Evolutionary conservation across 2,329 filamentous ascomycete species (phyloP).

Genomic region (Trichoderma arundinaceum): DNA sequence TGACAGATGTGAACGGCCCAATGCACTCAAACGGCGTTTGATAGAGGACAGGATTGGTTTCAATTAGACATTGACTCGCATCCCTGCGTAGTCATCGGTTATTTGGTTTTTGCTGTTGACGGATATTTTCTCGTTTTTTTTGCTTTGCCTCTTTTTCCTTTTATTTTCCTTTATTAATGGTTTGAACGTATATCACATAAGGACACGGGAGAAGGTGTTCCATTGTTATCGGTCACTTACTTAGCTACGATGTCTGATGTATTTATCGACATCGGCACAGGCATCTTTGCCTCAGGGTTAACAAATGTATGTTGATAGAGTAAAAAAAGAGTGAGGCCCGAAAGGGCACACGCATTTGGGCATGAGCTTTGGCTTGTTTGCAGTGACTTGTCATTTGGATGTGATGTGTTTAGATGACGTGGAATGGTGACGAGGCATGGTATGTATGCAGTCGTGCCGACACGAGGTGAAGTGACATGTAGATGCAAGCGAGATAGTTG

Average conservation of each 20-base stretch:
- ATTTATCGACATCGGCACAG: constrained; percentile 20
- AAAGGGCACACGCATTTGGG: constrained; percentile 12
- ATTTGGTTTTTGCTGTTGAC: constrained; percentile 33
- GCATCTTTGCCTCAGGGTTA: constrained; percentile 24
- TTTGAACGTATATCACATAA: constrained; percentile 30
- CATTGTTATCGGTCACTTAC: constrained; percentile 26
- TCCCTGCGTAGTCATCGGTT: constrained; percentile 29
- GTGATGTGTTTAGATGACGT: too few relatives aligned
- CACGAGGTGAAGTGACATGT: too few relatives aligned
- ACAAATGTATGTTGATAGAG: constrained; percentile 31
- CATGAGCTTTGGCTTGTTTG: neutral
- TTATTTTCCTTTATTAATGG: constrained; percentile 30
- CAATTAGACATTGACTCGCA: constrained; percentile 35
- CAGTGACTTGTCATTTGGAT: too few relatives aligned
- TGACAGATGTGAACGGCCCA: constrained; percentile 31
- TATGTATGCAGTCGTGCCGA: too few relatives aligned
- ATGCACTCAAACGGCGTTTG: constrained; percentile 41
- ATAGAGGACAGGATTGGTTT: constrained; percentile 41
- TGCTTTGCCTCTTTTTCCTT: constrained; percentile 25
- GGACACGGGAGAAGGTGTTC: constrained; percentile 22
- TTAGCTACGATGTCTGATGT: constrained; percentile 25
- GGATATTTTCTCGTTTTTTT: constrained; percentile 24
- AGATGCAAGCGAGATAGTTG: too few relatives aligned
- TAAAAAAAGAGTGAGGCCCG: constrained; percentile 28
- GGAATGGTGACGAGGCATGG: too few relatives aligned